Evolutionary conservation across 83 land plant species (phyloP), one percentile per base, ranked within the genome.

Genomic region (Picea abies): DNA sequence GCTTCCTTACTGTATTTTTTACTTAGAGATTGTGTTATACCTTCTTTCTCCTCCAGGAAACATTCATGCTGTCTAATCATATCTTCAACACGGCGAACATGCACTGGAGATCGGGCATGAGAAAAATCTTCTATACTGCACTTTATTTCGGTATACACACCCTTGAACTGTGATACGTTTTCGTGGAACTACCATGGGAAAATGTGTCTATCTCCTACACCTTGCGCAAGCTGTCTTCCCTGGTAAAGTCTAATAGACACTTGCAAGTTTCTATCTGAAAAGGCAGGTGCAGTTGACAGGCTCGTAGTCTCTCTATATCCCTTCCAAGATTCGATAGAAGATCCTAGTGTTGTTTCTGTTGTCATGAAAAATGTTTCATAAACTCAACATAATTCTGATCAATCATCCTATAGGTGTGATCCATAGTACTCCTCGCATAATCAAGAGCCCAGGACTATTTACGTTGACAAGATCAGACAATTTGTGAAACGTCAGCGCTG

Each of bases 1-100:
- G 44, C 44, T 41, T 41, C 44, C 5, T 41, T 41, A 41, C 5
- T 5, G 44, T 41, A 41, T 41, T 41, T 41, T 41, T 41, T 41
- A 41, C 98, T 94, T 73, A 97, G 86, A 47, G 97, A 90, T 86
- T 96, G 96, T 88, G 94, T 88, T 79, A 97, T 93, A 80, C 93
- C 93, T 37, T 86, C 89, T 86, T 96, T 97, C 83, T 97, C 99
- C 83, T 90, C 85, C n/a, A 91, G 83, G 32, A 84, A 82, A 32
- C 85, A 84, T 56, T 87, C 89, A 72, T 92, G 92, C 16, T 94
- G 90, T 66, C 83, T 91, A 39, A 97, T 90, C 49, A 76, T 83
- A 16, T 80, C 26, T 75, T 96, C 96, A 62, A 92, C 76, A 19
- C 90, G 87, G 62, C 52, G 89, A 7, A 90, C 69, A 39, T 88